Percentiles rank a stretch among this genome's conserved stretches.
These are phyloP conservation scores for Claviceps fusiformis DNA, from an alignment of 2,329 filamentous ascomycete genomes.

Conservation along the genomic window DNA sequence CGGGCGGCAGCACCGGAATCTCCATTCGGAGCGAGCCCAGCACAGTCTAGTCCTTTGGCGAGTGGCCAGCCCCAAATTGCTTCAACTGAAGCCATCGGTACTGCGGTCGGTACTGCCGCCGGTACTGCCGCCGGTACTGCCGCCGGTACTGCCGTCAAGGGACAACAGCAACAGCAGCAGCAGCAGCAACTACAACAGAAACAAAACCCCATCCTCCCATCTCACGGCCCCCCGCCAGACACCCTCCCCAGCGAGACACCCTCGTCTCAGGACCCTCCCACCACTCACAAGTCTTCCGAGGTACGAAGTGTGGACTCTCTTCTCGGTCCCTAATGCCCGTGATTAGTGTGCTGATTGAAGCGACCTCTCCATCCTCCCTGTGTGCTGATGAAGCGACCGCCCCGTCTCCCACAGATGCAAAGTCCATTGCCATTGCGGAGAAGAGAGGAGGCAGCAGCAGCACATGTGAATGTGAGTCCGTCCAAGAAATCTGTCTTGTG, in stretches of 20 bases:
- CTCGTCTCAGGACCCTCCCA: constrained; percentile 8
- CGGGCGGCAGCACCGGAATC: constrained; percentile 33
- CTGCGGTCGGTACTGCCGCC: background rate
- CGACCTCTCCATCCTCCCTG: background rate
- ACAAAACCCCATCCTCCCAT: background rate
- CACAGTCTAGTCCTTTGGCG: constrained; percentile 18
- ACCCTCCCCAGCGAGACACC: constrained; percentile 12
- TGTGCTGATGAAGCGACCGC: background rate
- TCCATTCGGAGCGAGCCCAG: constrained; percentile 26
- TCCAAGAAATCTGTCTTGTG: constrained; percentile 43
- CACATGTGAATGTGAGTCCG: constrained; percentile 18
- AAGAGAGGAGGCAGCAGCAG: constrained; percentile 21
- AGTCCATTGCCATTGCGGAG: constrained; percentile 17
- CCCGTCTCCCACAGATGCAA: constrained; percentile 13
- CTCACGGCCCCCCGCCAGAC: constrained; percentile 4
- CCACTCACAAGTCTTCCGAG: constrained; percentile 24
- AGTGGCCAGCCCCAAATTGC: constrained; percentile 10
- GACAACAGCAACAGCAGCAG: background rate
- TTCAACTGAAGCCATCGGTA: constrained; percentile 2
- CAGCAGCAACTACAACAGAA: constrained; percentile 1
- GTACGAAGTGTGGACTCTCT: constrained; percentile 41
- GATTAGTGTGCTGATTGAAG: background rate
- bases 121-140: background rate
- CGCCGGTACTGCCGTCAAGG: background rate
- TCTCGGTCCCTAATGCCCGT: constrained; percentile 28